Base-by-base conservation (phyloP, 2,329 filamentous ascomycete species). In the Neofusicoccum ribis region DNA sequence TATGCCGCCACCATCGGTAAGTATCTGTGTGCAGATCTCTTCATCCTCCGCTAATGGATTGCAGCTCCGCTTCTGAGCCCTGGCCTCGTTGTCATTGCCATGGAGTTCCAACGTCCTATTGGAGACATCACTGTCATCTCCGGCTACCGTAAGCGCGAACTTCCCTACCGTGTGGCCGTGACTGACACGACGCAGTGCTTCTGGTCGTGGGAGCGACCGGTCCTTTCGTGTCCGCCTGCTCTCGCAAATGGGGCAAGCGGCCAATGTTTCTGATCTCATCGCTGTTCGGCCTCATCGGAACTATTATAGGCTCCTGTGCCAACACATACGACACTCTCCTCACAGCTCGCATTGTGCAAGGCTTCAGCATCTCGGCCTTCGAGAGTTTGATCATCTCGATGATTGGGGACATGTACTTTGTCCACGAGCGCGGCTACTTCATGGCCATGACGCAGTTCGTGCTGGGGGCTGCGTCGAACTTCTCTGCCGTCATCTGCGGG, bases 261-360 rank as follows among this genome's bases (percentile, higher is more conserved):
- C 79, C 80, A 2, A 66, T 83, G 1, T 84, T 83, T 64, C 66
- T 84, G 17, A 58, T 82, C 61, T 82, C 79, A 67, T 74, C 75
- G 0, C 68, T 73, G 0, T 44, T 58, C 14, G 52, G 52, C 1
- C 23, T 58, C 6, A 9, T 58, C 8, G 52, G 52, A 1, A 68
- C 79, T 1, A 77, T 80, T 51, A 72, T 80, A 37, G 78, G 66
- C 0, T 69, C 73, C 0, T 69, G 72, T 17, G 69, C 80, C 17
- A 84, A 82, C 81, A 74, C 73, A 3, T 83, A 83, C 0, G 83
- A 86, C 41, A 71, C 82, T 54, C 78, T 82, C 69, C 70, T 77
- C 0, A 74, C 77, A 41, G 83, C 83, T 66, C 67, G 80, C 0
- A 59, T 84, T 11, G 72, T 72, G n/a, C 79, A 83, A 39, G 72